These are phyloP conservation scores for Trichoderma arundinaceum DNA, from an alignment of 2,329 filamentous ascomycete genomes.

Conservation along the genomic window DNA sequence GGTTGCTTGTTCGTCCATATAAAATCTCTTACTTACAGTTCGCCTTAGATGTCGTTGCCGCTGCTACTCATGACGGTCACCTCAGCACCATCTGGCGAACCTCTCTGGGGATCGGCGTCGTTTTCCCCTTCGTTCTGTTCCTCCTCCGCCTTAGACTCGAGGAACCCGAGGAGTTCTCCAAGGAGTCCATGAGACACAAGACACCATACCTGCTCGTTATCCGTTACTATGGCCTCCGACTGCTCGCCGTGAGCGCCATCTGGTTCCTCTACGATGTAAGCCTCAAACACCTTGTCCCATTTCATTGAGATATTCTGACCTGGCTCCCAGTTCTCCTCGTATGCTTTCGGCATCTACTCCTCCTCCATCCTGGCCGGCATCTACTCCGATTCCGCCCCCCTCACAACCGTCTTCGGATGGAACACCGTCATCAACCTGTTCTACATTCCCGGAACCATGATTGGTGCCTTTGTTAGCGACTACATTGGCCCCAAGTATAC, in stretches of 20 bases:
- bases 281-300: slow-evolving; percentile 14
- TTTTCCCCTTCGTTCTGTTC: slow-evolving; percentile 76
- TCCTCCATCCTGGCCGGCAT: slow-evolving; percentile 73
- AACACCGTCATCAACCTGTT: slow-evolving; percentile 87
- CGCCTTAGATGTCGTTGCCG: slow-evolving; percentile 55
- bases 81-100: slow-evolving; percentile 81
- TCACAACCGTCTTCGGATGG: slow-evolving; percentile 86
- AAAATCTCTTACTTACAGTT: background rate
- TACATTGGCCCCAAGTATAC: slow-evolving; percentile 78
- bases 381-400: slow-evolving; percentile 61
- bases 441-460: slow-evolving; percentile 81
- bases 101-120: slow-evolving; percentile 75
- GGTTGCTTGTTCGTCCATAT: background rate
- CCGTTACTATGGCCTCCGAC: slow-evolving; percentile 74
- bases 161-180: slow-evolving; percentile 78
- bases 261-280: slow-evolving; percentile 83
- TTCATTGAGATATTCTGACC: background rate
- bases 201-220: slow-evolving; percentile 62
- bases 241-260: slow-evolving; percentile 73
- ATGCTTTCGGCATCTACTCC: slow-evolving; percentile 86
- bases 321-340: slow-evolving; percentile 68
- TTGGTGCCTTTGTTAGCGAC: slow-evolving; percentile 79
- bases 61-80: slow-evolving; percentile 64
- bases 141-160: slow-evolving; percentile 73
- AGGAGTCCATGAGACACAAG: slow-evolving; percentile 68